Percentiles rank a stretch among this genome's conserved stretches.
Evolutionary conservation across 176 grass and related monocot species (phyloP).

Genomic region (Oryza punctata): DNA sequence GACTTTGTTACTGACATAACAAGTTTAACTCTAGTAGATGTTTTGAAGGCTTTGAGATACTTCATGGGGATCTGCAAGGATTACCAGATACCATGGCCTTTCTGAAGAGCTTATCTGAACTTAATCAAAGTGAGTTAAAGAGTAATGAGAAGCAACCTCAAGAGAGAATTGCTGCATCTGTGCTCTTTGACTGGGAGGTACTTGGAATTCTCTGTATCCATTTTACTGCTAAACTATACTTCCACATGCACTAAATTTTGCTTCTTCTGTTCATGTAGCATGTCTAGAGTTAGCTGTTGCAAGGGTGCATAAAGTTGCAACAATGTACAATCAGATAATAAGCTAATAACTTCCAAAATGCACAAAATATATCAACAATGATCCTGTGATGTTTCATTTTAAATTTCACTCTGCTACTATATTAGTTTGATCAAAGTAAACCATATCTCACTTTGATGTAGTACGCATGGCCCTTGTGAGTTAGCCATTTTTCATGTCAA

Average conservation of each 20-base stretch:
- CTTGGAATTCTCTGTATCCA: slow-evolving; percentile 6
- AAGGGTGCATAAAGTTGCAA: slow-evolving; percentile 19
- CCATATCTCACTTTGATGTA: background rate
- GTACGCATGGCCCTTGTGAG: background rate
- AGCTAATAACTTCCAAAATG: slow-evolving; percentile 5
- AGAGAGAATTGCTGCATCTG: slow-evolving; percentile 64
- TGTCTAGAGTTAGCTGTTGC: background rate
- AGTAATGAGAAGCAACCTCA: slow-evolving; percentile 52
- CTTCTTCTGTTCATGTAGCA: slow-evolving; percentile 12
- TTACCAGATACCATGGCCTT: slow-evolving; percentile 71
- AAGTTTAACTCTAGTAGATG: slow-evolving; percentile 44
- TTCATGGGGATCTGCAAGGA: slow-evolving; percentile 63
- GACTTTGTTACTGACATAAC: slow-evolving; percentile 35
- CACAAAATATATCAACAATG: background rate
- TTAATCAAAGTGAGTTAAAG: slow-evolving; percentile 42
- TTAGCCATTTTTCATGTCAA: background rate
- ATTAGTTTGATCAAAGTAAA: background rate
- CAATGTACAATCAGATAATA: background rate
- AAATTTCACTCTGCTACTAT: background rate
- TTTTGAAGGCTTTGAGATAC: slow-evolving; percentile 74
- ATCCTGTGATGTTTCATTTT: slow-evolving; percentile 25
- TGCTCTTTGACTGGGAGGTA: slow-evolving; percentile 76
- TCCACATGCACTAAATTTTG: slow-evolving; percentile 13
- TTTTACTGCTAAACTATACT: slow-evolving; percentile 4
- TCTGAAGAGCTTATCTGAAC: slow-evolving; percentile 65